Conservation (phyloP, 768 basidiomycete genomes). For the Kwoniella newhampshirensis region DNA sequence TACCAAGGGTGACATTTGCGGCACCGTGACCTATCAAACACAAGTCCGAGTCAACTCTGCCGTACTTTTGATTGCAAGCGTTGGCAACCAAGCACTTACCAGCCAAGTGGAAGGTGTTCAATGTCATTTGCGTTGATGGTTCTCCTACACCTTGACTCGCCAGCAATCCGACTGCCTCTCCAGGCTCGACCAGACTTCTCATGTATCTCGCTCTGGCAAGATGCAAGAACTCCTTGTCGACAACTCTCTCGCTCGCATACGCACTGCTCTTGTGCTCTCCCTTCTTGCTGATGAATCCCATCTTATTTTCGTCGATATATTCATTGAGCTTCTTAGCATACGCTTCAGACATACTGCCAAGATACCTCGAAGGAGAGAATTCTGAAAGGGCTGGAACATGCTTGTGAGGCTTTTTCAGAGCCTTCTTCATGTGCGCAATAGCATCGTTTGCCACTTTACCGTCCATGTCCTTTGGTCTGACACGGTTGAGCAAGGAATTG, state of each 20-base stretch:
- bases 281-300: slow-evolving; percentile 57
- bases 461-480: slow-evolving; percentile 62
- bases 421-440: slow-evolving; percentile 78
- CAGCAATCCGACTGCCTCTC: slow-evolving; percentile 95
- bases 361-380: slow-evolving; percentile 72
- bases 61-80: not conserved
- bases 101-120: slow-evolving; percentile 99
- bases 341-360: slow-evolving; percentile 88
- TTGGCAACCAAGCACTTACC: slow-evolving; percentile 60
- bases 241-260: slow-evolving; percentile 50
- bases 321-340: slow-evolving; percentile 77
- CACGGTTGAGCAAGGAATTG: slow-evolving; percentile 69
- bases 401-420: slow-evolving; percentile 72
- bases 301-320: slow-evolving; percentile 75
- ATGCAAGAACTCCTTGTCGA: slow-evolving; percentile 62
- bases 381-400: slow-evolving; percentile 71
- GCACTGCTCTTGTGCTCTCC: slow-evolving; percentile 47
- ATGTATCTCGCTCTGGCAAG: slow-evolving; percentile 92
- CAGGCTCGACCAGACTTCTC: slow-evolving; percentile 89
- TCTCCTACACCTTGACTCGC: slow-evolving; percentile 98
- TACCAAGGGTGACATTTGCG: slow-evolving; percentile 97
- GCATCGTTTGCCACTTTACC: slow-evolving; percentile 64
- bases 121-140: slow-evolving; percentile 98
- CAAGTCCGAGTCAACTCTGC: slow-evolving; percentile 9
- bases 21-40: slow-evolving; percentile 79